Evolutionary conservation across 495 filamentous ascomycete species (phyloP).

Genomic region (Penicillium ucsense): DNA sequence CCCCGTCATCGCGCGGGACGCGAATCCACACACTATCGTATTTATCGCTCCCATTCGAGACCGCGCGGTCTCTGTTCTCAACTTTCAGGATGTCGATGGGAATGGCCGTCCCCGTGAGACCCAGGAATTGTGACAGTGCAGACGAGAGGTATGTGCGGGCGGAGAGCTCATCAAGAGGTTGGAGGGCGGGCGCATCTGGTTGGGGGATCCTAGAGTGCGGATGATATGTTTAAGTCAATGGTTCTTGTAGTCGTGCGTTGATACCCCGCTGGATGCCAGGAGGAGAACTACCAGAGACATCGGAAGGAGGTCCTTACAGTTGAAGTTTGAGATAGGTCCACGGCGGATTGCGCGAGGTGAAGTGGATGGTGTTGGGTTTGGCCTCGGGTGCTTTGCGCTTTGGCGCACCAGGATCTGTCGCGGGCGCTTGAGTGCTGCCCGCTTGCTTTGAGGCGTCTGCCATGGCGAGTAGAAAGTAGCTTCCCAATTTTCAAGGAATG

Average conservation of each 20-base stretch:
- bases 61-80: constrained; percentile 8
- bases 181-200: constrained; percentile 13
- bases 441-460: background rate
- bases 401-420: background rate
- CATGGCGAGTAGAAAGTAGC: background rate
- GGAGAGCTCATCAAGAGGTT: constrained; percentile 61
- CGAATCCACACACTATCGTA: constrained; percentile 57
- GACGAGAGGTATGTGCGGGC: constrained; percentile 61
- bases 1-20: constrained; percentile 58
- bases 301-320: constrained; percentile 18
- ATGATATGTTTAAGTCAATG: background rate
- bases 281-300: too few species aligned
- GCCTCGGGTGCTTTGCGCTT: constrained; percentile 26
- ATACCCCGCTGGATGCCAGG: too few species aligned
- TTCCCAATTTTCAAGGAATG: too few species aligned
- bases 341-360: constrained; percentile 39
- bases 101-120: constrained; percentile 64
- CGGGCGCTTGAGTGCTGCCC: too few species aligned
- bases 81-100: constrained; percentile 71
- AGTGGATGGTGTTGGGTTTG: constrained; percentile 15
- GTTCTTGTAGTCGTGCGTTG: too few species aligned
- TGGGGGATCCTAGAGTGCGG: constrained; percentile 21
- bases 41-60: background rate
- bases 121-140: constrained; percentile 72
- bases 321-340: constrained; percentile 42